Evolutionary conservation across 2,329 filamentous ascomycete species (phyloP).

Genomic region (Cladophialophora bantiana): DNA sequence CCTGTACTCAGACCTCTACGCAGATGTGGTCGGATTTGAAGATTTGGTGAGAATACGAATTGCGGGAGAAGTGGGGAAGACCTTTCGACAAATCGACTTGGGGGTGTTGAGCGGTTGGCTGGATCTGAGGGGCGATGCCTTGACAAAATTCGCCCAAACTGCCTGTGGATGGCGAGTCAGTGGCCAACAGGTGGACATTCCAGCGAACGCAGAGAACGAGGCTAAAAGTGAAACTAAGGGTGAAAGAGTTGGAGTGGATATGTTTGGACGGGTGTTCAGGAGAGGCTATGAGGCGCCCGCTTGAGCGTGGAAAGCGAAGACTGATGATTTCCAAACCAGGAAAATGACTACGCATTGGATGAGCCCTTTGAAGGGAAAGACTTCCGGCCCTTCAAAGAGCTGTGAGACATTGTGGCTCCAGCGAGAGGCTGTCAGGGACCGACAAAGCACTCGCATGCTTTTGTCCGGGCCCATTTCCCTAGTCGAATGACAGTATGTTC

Average conservation of each 20-base stretch:
- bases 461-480: not conserved
- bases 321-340: not conserved
- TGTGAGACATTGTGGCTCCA: not conserved
- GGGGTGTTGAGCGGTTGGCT: slow-evolving; percentile 77
- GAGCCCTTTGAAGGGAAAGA: not conserved
- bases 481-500: not conserved
- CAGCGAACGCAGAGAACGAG: slow-evolving; percentile 96
- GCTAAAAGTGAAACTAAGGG: slow-evolving; percentile 93
- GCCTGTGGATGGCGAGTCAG: slow-evolving; percentile 88
- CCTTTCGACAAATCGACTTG: slow-evolving; percentile 75
- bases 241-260: slow-evolving; percentile 76
- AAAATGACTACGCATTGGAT: not conserved
- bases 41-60: slow-evolving; percentile 91
- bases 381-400: not conserved
- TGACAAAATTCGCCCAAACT: slow-evolving; percentile 80
- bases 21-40: slow-evolving; percentile 94
- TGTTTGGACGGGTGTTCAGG: slow-evolving; percentile 71
- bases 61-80: slow-evolving; percentile 82
- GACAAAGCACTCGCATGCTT: not conserved
- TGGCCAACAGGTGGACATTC: slow-evolving; percentile 71
- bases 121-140: slow-evolving; percentile 69
- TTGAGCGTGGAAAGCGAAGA: slow-evolving; percentile 45
- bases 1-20: slow-evolving; percentile 91
- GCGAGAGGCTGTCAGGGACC: not conserved
- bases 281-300: slow-evolving; percentile 85